Percentiles rank a stretch among this genome's conserved stretches.
phyloP scores from a whole-genome alignment of 2,329 filamentous ascomycete species.

The Trichoderma lentiforme region DNA sequence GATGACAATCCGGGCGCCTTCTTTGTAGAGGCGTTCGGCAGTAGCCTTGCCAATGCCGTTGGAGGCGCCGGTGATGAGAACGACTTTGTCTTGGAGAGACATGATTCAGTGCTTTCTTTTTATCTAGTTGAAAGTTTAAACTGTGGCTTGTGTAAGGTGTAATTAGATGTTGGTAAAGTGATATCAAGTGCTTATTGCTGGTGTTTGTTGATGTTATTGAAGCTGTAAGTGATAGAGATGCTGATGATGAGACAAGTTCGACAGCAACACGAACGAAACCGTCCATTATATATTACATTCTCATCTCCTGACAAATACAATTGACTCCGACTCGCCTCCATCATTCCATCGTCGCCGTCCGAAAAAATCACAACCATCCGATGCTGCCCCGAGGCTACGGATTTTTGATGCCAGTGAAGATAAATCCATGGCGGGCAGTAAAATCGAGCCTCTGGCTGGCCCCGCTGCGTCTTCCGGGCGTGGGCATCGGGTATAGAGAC shows the following conservation, averaged over 20 bases:
- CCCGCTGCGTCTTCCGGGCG: neutral
- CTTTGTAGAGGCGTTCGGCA: constrained; percentile 52
- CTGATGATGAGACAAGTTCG: neutral
- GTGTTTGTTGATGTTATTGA: neutral
- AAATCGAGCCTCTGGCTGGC: neutral
- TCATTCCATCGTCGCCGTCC: neutral
- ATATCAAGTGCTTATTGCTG: neutral
- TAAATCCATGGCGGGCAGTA: neutral
- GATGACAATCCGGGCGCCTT: constrained; percentile 56
- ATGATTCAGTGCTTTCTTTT: constrained; percentile 14
- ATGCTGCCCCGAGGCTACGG: neutral
- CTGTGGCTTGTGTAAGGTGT: neutral
- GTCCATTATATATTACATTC: neutral
- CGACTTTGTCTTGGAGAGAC: constrained; percentile 37
- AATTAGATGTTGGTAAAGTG: neutral
- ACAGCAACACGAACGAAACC: neutral
- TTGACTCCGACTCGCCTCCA: neutral
- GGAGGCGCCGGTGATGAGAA: constrained; percentile 53
- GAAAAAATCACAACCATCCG: neutral
- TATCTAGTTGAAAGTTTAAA: neutral
- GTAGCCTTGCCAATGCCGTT: constrained; percentile 59
- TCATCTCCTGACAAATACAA: neutral
- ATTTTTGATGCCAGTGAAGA: neutral
- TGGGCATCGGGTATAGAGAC: neutral
- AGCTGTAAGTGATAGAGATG: neutral